Evolutionary conservation across 305 asterid species (phyloP).

Genomic region (Plantago coronopus): DNA sequence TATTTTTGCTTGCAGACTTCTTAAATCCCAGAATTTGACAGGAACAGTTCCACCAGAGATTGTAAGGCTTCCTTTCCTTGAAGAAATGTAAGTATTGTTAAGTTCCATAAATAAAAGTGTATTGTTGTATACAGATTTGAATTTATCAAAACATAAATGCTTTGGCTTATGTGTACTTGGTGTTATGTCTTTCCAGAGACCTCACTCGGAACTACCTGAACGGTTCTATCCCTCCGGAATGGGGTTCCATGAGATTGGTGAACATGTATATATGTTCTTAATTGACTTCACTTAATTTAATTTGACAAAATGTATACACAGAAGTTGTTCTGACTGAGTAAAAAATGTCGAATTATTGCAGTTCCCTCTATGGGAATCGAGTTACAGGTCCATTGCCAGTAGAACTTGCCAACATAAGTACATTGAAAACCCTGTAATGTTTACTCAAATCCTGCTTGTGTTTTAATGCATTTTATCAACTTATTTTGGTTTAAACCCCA

Average conservation of each 20-base stretch:
- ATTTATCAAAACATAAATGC: too few relatives aligned
- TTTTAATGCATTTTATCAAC: conserved; percentile 2
- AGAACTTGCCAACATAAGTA: conserved; percentile 55
- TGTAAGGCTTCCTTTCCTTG: conserved; percentile 49
- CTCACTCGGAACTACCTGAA: conserved; percentile 60
- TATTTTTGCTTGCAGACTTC: conserved; percentile 30
- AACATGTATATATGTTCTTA: conserved; percentile 46
- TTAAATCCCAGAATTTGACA: conserved; percentile 42
- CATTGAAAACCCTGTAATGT: conserved; percentile 46
- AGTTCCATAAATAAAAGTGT: too few relatives aligned
- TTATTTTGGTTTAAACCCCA: conserved; percentile 1
- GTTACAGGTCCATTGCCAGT: conserved; percentile 53
- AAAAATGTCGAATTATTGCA: conserved; percentile 24
- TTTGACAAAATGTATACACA: too few relatives aligned
- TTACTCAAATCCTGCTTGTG: neutral
- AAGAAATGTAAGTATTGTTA: conserved; percentile 50
- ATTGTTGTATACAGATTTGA: too few relatives aligned
- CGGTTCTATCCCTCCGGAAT: conserved; percentile 63
- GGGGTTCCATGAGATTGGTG: conserved; percentile 60
- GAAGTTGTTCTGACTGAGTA: neutral
- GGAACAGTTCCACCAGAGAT: conserved; percentile 53
- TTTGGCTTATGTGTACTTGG: neutral
- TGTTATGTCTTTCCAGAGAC: conserved; percentile 35
- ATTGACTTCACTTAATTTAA: neutral
- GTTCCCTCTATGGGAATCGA: conserved; percentile 55